Evolutionary conservation across 2,329 filamentous ascomycete species (phyloP).

Genomic region (Lachnellula arida): DNA sequence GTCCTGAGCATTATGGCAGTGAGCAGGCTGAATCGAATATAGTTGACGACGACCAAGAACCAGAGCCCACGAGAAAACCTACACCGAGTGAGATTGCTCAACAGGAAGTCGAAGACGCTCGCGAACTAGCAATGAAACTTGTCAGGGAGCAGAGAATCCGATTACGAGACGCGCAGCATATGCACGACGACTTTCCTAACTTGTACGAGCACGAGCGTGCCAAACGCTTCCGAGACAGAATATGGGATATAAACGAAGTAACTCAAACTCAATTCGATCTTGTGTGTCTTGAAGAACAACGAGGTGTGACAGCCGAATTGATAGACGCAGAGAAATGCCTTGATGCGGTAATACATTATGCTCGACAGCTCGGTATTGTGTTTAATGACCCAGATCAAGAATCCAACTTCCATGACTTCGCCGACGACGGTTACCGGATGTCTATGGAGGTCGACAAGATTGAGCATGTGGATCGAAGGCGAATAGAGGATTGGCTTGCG

Average conservation of each 20-base stretch:
- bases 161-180: slow-evolving; percentile 1
- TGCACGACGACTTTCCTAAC: slow-evolving; percentile 5
- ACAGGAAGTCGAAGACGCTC: neutral
- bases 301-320: neutral
- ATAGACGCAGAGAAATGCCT: slow-evolving; percentile 9
- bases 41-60: neutral
- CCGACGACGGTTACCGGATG: slow-evolving; percentile 16
- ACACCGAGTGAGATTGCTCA: neutral
- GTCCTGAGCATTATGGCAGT: neutral
- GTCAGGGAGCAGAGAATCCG: neutral
- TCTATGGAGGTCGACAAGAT: slow-evolving; percentile 13
- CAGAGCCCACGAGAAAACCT: neutral
- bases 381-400: slow-evolving; percentile 8
- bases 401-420: slow-evolving; percentile 11
- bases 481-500: slow-evolving; percentile 15
- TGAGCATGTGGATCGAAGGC: slow-evolving; percentile 8
- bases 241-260: slow-evolving; percentile 1
- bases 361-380: slow-evolving; percentile 5
- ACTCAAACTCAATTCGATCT: slow-evolving; percentile 13
- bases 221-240: neutral
- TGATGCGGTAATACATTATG: neutral
- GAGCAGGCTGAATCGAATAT: neutral
- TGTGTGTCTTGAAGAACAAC: slow-evolving; percentile 3
- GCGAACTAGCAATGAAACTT: neutral
- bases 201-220: slow-evolving; percentile 1